Conservation (phyloP, 2,329 filamentous ascomycete genomes). For the Sphaerulina musiva region DNA sequence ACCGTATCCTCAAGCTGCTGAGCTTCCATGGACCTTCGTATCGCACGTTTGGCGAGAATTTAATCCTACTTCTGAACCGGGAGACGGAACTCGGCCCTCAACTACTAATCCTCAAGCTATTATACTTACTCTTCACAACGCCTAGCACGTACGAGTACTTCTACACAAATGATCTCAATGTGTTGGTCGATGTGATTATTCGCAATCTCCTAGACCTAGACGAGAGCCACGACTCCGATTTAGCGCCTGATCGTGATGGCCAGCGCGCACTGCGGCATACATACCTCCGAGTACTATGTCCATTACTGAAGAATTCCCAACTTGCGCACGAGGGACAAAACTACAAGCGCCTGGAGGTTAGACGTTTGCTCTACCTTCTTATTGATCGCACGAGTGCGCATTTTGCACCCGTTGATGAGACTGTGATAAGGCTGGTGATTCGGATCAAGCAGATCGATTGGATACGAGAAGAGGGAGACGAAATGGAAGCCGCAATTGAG, state of each 20-base stretch:
- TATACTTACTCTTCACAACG: conserved; percentile 93
- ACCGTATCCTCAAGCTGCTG: conserved; percentile 86
- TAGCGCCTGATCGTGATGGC: conserved; percentile 25
- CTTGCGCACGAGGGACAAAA: conserved; percentile 70
- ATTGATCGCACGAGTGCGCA: conserved; percentile 47
- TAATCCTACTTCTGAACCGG: conserved; percentile 89
- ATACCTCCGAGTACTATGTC: conserved; percentile 86
- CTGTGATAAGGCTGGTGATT: conserved; percentile 67
- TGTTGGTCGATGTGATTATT: conserved; percentile 91
- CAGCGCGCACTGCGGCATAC: conserved; percentile 68
- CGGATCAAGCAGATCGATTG: conserved; percentile 51
- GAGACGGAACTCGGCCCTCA: conserved; percentile 91
- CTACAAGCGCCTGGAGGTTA: conserved; percentile 84
- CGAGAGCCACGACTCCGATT: conserved; percentile 48
- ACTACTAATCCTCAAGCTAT: conserved; percentile 87
- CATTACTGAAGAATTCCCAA: conserved; percentile 85
- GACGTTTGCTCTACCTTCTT: conserved; percentile 67
- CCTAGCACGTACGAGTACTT: conserved; percentile 93
- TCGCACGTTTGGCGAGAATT: conserved; percentile 95
- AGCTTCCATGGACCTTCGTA: conserved; percentile 73
- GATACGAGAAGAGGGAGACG: conserved; percentile 33
- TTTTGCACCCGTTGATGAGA: conserved; percentile 75
- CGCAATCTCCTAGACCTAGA: conserved; percentile 94
- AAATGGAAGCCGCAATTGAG: conserved; percentile 25
- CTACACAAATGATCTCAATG: conserved; percentile 93